Evolutionary conservation across 768 basidiomycete species (phyloP).

Genomic region (Suillus discolor): DNA sequence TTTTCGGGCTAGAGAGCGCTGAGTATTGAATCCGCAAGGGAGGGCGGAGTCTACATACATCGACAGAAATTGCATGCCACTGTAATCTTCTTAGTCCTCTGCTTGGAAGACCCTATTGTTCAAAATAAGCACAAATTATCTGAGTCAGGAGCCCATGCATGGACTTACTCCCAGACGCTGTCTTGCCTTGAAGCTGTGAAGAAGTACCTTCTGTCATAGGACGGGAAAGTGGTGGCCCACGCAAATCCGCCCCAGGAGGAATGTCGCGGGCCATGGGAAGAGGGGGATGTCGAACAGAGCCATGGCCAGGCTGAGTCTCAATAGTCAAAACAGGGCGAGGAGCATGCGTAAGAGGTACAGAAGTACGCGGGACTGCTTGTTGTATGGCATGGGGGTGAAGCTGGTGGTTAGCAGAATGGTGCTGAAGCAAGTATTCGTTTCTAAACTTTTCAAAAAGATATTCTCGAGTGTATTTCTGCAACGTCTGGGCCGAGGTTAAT

Average conservation of each 20-base stretch:
- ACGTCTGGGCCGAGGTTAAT: constrained; percentile 49
- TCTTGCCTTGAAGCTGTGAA: constrained; percentile 33
- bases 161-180: constrained; percentile 41
- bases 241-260: constrained; percentile 45
- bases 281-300: constrained; percentile 46
- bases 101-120: constrained; percentile 56
- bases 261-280: constrained; percentile 51
- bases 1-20: constrained; percentile 64
- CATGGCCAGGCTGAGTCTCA: constrained; percentile 56
- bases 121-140: constrained; percentile 18
- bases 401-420: constrained; percentile 47
- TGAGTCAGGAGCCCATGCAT: constrained; percentile 13
- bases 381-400: constrained; percentile 48
- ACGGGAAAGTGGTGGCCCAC: constrained; percentile 44
- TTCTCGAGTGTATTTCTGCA: constrained; percentile 83
- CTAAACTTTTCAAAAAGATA: constrained; percentile 83
- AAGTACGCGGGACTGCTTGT: constrained; percentile 35
- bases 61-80: constrained; percentile 92
- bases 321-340: constrained; percentile 63
- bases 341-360: constrained; percentile 36
- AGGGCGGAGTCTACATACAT: constrained; percentile 53
- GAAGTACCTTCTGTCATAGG: constrained; percentile 37
- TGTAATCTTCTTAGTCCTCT: constrained; percentile 82
- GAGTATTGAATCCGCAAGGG: constrained; percentile 19
- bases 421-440: constrained; percentile 56